Base-by-base conservation (phyloP, 2,329 filamentous ascomycete species). In the Bertia moriformis region DNA sequence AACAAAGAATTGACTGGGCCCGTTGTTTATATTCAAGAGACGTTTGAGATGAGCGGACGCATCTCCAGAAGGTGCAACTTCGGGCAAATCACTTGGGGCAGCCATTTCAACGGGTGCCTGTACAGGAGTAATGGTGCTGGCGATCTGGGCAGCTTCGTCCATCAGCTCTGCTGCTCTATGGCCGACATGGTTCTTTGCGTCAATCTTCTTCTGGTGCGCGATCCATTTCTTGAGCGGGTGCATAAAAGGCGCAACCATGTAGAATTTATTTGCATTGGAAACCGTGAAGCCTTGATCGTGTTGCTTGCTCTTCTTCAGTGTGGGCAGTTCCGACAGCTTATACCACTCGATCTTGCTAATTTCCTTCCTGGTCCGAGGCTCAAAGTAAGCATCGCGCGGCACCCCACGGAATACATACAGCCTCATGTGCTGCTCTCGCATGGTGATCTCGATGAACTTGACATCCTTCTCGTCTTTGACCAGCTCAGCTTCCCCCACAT, bases 311-410 rank as follows among this genome's bases (percentile, higher is more conserved):
- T 82, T 83, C 40, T 78, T 77, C 49, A 85, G 78, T 0, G 83
- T 85, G 1, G 91, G 89, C 18, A 98, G 69, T 43, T 95, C 87
- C 0, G 82, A 83, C 30, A 98, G 65, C 48, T 78, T 85, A 62
- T 93, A 95, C 91, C 91, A 98, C 54, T 85, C 69, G 43, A 98
- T 94, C 60, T 86, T 93, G 60, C 89, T 93, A 53, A 98, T 98
- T 58, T 98, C 93, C 58, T 96, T 96, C 41, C 93, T 72, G 4
- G 91, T 96, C 48, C 79, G 79, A 3, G 93, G 85, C 56, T 89
- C 83, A 52, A 98, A 98, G 43, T 78, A 58, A 1, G 86, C 89
- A 49, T 94, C 79, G 67, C 83, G 83, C 13, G 87, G 84, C 3
- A 98, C 77, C 45, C 87, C 78, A 39, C 86, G 78, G 54, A 98